Evolutionary conservation across 345 rosid species (phyloP).

Genomic region (Cochlearia excelsa): DNA sequence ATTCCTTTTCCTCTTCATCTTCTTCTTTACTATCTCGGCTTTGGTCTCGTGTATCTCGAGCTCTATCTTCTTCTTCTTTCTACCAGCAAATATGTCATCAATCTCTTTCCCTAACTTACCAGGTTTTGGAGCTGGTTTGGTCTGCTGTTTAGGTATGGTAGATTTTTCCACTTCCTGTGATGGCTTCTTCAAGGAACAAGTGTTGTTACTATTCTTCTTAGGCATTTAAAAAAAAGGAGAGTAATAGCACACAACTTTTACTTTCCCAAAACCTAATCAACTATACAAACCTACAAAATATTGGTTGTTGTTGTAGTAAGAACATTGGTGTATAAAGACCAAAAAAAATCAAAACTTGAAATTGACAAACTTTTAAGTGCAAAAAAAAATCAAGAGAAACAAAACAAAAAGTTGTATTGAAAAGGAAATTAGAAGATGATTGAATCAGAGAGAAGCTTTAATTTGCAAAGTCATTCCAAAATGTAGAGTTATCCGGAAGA

Average conservation of each 20-base stretch:
- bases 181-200: constrained; percentile 29
- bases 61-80: constrained; percentile 42
- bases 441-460: constrained; percentile 32
- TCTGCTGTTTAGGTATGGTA: constrained; percentile 5
- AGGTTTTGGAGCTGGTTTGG: constrained; percentile 26
- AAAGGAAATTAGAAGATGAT: constrained; percentile 17
- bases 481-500: constrained; percentile 20
- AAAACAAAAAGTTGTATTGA: too few species aligned
- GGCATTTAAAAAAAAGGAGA: constrained; percentile 24
- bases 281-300: too few species aligned
- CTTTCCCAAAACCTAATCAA: background rate
- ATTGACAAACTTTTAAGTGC: too few species aligned
- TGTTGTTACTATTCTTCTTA: constrained; percentile 24
- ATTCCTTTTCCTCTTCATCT: constrained; percentile 35
- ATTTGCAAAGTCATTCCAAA: constrained; percentile 30
- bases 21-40: constrained; percentile 32
- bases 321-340: too few species aligned
- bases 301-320: too few species aligned
- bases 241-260: background rate
- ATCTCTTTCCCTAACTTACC: constrained; percentile 39
- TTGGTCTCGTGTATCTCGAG: constrained; percentile 18
- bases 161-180: constrained; percentile 15
- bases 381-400: too few species aligned
- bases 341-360: too few species aligned
- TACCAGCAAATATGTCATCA: constrained; percentile 46